Evolutionary conservation across 2,329 filamentous ascomycete species (phyloP), one percentile per base, ranked within the genome.

Genomic region (Rachicladosporium sp.): DNA sequence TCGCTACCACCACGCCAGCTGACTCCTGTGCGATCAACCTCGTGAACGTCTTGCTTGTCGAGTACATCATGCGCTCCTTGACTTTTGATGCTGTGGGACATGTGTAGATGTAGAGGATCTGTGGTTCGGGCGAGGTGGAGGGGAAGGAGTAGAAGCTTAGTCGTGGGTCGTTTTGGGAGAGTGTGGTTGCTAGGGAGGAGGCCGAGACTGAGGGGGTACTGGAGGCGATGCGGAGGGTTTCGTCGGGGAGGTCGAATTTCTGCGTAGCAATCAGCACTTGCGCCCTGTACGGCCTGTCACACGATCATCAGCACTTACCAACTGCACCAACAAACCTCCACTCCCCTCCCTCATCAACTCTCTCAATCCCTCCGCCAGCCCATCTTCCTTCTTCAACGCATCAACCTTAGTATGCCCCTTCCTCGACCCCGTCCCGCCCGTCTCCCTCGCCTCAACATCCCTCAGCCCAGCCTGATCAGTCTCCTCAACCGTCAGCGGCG

Each of bases 1-100:
- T 87, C 42, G 75, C 77, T 4, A 85, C 65, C 41, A 66, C 68
- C 37, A 89, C 54, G 0, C 77, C 78, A 1, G 75, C 79, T 48
- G 84, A 74, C 29, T 62, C 63, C 51, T 78, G 74, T 11, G 82
- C 83, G 23, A 87, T 65, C 3, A 84, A 80, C 15, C 67, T 66
- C 21, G 64, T 63, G 50, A 74, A 67, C 43, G 69, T 72, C 42
- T 58, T 58, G 35, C 53, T 50, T 39, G 72, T 74, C 19, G 84
- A 82, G 58, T 91, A 91, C 54, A 91, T 62, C 85, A 93, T 93
- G 47, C 83, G 72, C 63, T 82, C 80, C 65, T 85, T 88, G 65
- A 91, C 82, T 62, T 78, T 83, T 38, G 71, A 76, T 23, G 67
- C 73, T 0, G 73, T 66, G 1, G 85, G 85, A 58, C 82, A 87